Conservation (phyloP, 1,284 basidiomycete genomes). For the Takashimella koratensis region DNA sequence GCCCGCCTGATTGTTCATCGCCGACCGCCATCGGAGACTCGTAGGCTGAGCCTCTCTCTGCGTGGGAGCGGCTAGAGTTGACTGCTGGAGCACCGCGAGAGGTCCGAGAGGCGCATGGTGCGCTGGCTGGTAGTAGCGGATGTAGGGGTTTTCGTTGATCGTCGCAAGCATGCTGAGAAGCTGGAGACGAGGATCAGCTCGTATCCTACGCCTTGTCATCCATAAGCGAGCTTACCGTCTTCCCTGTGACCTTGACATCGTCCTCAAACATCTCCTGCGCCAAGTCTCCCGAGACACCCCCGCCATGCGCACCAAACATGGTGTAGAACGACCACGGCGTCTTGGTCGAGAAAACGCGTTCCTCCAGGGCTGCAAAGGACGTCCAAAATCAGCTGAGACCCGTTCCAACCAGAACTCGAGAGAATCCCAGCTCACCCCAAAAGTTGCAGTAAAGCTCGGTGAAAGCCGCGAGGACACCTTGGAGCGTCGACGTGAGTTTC, state of each 20-base stretch:
- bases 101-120: conserved; percentile 84
- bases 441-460: conserved; percentile 87
- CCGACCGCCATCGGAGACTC: conserved; percentile 45
- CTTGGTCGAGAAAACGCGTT: conserved; percentile 74
- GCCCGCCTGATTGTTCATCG: conserved; percentile 27
- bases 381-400: background rate
- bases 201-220: no score
- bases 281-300: conserved; percentile 60
- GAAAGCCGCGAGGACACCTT: conserved; percentile 58
- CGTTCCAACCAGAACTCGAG: background rate
- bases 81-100: conserved; percentile 56
- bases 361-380: conserved; percentile 65
- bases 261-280: conserved; percentile 67
- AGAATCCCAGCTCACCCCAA: conserved; percentile 60
- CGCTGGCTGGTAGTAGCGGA: conserved; percentile 86
- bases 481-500: conserved; percentile 55
- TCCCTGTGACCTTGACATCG: conserved; percentile 65
- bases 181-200: no score
- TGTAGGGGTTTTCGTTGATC: conserved; percentile 87
- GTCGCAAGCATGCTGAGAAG: conserved; percentile 87
- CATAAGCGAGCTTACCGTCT: conserved; percentile 49
- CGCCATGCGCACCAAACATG: conserved; percentile 75
- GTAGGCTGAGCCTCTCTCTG: conserved; percentile 48
- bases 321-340: conserved; percentile 77
- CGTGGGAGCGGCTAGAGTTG: conserved; percentile 42